A percentile compares a stretch with the other conserved stretches of the same genome.
These are phyloP conservation scores for Phoenix roebelenii DNA, from an alignment of 176 grass and related monocot species.

Conservation along the genomic window DNA sequence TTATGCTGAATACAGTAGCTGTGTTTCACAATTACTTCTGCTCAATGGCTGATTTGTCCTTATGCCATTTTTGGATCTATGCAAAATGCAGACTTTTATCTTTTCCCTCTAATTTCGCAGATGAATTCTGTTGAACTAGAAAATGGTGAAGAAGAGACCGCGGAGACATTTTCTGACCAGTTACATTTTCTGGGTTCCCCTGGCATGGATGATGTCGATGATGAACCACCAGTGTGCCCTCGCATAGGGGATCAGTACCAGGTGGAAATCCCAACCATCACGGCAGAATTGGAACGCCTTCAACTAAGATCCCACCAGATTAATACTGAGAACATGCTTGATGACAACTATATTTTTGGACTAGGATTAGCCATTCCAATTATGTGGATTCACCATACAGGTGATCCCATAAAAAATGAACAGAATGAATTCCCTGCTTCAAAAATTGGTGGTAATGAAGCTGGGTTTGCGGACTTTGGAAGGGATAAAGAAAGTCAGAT, in stretches of 20 bases:
- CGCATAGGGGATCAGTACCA: slow-evolving; percentile 82
- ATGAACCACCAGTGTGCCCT: slow-evolving; percentile 47
- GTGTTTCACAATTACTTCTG: too few species aligned
- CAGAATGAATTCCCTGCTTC: slow-evolving; percentile 9
- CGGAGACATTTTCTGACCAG: slow-evolving; percentile 48
- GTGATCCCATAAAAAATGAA: slow-evolving; percentile 24
- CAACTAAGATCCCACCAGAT: slow-evolving; percentile 20
- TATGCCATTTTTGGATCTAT: too few species aligned
- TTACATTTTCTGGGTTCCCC: slow-evolving; percentile 38
- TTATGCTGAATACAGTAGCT: too few species aligned
- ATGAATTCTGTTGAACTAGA: slow-evolving; percentile 58
- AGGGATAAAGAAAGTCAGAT: neutral
- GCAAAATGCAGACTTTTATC: too few species aligned
- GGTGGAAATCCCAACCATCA: slow-evolving; percentile 43
- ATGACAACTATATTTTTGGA: slow-evolving; percentile 36
- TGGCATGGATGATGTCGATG: slow-evolving; percentile 46
- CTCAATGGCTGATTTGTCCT: too few species aligned
- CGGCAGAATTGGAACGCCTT: slow-evolving; percentile 26
- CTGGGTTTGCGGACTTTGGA: neutral
- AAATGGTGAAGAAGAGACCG: slow-evolving; percentile 30
- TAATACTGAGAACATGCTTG: slow-evolving; percentile 17
- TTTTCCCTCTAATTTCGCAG: slow-evolving; percentile 15
- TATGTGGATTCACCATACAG: slow-evolving; percentile 39
- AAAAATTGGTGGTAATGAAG: slow-evolving; percentile 20
- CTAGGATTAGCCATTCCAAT: slow-evolving; percentile 55